Base-by-base conservation (phyloP, 2,329 filamentous ascomycete species). In the Lecanicillium sp. region DNA sequence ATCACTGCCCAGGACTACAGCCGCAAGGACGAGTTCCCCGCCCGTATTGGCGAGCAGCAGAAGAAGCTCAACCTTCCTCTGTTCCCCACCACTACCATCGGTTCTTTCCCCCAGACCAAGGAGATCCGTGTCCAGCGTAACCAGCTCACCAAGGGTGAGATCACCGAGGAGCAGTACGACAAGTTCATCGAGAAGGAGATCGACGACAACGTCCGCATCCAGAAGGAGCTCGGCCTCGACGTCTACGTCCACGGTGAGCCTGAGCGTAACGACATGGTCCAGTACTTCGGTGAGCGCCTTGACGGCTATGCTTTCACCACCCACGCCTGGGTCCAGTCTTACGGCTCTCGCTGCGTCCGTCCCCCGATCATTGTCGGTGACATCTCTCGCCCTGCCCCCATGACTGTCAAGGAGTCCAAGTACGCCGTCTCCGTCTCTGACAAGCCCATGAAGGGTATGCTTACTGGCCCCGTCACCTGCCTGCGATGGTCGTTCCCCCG, bases 371-470 rank as follows among this genome's bases (percentile, higher is more conserved):
- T 98, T 63, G 93, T 97, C 62, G 93, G 93, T 74, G 93, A 98
- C 71, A 91, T 98, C 72, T 97, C 91, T 55, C 91, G 93, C 60
- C 93, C 93, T 57, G 85, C 84, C 59, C 87, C 93, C 60, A 98
- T 98, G 93, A 96, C 93, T 52, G 93, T 98, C 74, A 98, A 98
- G 86, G 93, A 98, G 82, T 95, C 88, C 73, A 95, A 97, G 80
- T 98, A 95, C 75, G 93, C 93, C 59, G 91, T 90, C 55, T 90
- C 86, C 49, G 82, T 96, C 71, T 91, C 90, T 69, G 91, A 87
- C 78, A 97, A 96, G 83, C 90, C 93, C 73, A 97, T 98, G 93
- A 98, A 98, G 88, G 93, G 93, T 71, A 98, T 98, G 93, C 84
- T 98, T 68, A 98, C 93, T 72, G 93, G 93, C 52, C 93, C 93